Evolutionary conservation across 164 flowering plant species (phyloP), one percentile per base, ranked within the genome.

Genomic region (Euptelea pleiosperma): DNA sequence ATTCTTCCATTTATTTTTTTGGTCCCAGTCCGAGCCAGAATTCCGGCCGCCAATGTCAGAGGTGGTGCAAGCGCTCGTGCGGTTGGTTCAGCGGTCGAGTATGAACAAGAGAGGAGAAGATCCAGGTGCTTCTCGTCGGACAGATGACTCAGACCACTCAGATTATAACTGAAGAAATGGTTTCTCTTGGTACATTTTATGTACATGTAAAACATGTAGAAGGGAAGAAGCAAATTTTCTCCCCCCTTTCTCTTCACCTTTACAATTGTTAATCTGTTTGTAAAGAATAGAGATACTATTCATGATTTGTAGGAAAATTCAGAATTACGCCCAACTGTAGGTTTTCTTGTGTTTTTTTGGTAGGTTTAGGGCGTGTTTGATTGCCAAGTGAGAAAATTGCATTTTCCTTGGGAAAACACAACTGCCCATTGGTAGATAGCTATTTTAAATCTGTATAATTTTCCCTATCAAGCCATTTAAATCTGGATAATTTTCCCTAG

Each of bases 1-100:
- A 11, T 8, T 30, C 14, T 26, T 53, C 9, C 2, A 19, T 55
- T 39, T 6, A 30, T 29, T 41, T 7, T 46, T 30, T 24, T 14
- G 11, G 36, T 28, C 31, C 11, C 51, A 88, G 96, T 46, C 79
- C 15, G 96, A 88, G 60, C 91, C 91, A 1, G 91, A 88, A 60
- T 88, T 88, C 59, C 74, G 96, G 69, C 96, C 90, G 14, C 83
- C 88, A 0, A 85, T 85, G 86, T 83, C 96, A 1, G 91, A 85
- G 77, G 91, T 87, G 62, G 91, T 87, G 33, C 79, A 85, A 50
- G 80, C 86, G 30, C 64, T 85, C 55, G 85, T 81, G 24, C 73
- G 82, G 51, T 53, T 84, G 30, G 81, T 79, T 52, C 83, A 81
- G 56, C 80, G 82, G 61, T 76, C 82, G 15, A 84, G 76, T 65